These are phyloP conservation scores for Mallotus japonicus DNA, from an alignment of 441 rosid species.

Conservation along the genomic window DNA sequence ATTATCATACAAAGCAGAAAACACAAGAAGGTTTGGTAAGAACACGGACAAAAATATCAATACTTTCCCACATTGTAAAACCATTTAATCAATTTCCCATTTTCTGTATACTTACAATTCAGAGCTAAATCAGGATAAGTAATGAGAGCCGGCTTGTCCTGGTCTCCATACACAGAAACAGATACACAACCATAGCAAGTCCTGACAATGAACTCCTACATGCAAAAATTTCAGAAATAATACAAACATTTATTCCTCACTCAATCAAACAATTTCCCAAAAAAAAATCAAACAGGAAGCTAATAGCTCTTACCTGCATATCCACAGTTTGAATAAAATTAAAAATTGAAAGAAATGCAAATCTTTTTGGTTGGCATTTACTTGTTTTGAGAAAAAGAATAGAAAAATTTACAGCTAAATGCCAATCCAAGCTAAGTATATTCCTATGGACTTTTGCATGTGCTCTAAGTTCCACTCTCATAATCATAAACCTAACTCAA, in stretches of 20 bases:
- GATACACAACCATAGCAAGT: conserved; percentile 67
- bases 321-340: not conserved
- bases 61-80: not conserved
- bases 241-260: not conserved
- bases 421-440: conserved; percentile 19
- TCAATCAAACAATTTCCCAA: not conserved
- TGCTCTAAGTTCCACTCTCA: no score
- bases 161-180: conserved; percentile 88
- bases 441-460: conserved; percentile 1
- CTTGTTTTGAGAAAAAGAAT: not conserved
- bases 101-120: conserved; percentile 49
- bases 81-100: not conserved
- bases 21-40: not conserved
- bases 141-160: conserved; percentile 87
- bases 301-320: not conserved
- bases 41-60: not conserved
- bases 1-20: not conserved
- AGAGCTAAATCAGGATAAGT: conserved; percentile 93
- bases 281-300: not conserved
- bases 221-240: not conserved
- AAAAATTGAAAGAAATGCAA: not conserved
- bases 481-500: conserved; percentile 1
- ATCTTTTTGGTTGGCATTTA: not conserved
- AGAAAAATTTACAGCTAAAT: not conserved
- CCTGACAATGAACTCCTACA: conserved; percentile 68